Evolutionary conservation across 345 rosid genomes (phyloP), one percentile per base, ranked within the genome.

Genomic region (Psidium friedrichsthalianum): DNA sequence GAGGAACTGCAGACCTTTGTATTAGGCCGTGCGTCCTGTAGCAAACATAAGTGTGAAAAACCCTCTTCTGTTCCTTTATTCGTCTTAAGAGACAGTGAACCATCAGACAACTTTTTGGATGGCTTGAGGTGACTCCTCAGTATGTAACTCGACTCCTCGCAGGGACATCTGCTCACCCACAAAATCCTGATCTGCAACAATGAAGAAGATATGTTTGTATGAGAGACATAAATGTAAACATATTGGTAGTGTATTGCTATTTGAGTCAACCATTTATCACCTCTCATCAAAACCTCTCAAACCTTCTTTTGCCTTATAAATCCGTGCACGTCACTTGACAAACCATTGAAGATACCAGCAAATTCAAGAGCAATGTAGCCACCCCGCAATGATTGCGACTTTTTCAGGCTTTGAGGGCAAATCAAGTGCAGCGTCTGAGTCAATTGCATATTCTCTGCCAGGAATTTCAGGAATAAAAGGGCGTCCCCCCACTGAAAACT

Each of bases 31-130:
- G n/a, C 99, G 97, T 85, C 99, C 99, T 74, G 98, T 97, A 74
- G 99, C 99, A 93, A 97, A 97, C 98, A 97, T 97, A 42, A 97
- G 89, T 97, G 99, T 5, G 99, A 97, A 90, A 95, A 95, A 49
- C 98, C 98, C 22, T 94, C 95, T 83, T 92, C 61, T 51, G 97
- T 95, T 89, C 98, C 99, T 90, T 92, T 94, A 91, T 83, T 94
- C 81, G 98, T 97, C 88, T 93, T 97, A 88, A 97, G 91, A 78
- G 99, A 94, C 15, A 95, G 86, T 9, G 94, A 93, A 84, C 98
- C 98, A 89, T 95, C 96, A 64, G 92, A 88, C n/a, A 95, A 86
- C 89, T 93, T 97, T 97, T 83, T 92, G 86, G 87, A 97, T 90
- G 56, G 96, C 96, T 87, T 93, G 96, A 86, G 99, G 99, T 51